Percentiles rank a stretch among this genome's conserved stretches.
Conservation (phyloP, 2,329 filamentous ascomycete genomes). For the Penicillium corylophilum region DNA sequence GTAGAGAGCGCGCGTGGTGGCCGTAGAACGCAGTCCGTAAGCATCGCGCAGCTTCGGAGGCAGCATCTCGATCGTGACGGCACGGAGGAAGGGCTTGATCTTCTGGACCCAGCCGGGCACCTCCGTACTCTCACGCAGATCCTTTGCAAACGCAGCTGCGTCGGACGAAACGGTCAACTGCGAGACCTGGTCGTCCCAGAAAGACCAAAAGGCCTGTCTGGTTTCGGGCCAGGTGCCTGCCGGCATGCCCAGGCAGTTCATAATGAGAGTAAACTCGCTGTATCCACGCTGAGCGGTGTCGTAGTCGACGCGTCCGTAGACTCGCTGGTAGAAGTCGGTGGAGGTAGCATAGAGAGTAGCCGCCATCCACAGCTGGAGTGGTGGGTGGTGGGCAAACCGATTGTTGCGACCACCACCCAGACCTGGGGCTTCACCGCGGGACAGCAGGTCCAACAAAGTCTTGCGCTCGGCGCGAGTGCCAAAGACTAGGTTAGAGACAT, state of each 20-base stretch:
- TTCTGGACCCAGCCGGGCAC: conserved; percentile 32
- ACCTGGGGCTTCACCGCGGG: conserved; percentile 23
- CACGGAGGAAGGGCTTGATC: conserved; percentile 33
- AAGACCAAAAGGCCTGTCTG: conserved; percentile 36
- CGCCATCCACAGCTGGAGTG: conserved; percentile 33
- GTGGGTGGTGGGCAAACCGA: conserved; percentile 21
- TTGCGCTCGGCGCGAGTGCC: conserved; percentile 32
- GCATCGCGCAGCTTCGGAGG: conserved; percentile 34
- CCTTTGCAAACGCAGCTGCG: conserved; percentile 31
- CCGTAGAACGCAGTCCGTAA: conserved; percentile 34
- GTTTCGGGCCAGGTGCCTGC: conserved; percentile 31
- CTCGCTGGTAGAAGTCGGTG: conserved; percentile 39
- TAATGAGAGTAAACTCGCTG: conserved; percentile 30
- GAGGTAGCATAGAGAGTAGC: conserved; percentile 38
- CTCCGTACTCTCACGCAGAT: conserved; percentile 25
- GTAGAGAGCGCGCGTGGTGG: conserved; percentile 28
- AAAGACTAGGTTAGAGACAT: conserved; percentile 37
- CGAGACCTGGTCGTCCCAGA: conserved; percentile 35
- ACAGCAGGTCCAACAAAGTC: conserved; percentile 27
- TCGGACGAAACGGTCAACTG: conserved; percentile 29
- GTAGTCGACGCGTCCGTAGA: conserved; percentile 34
- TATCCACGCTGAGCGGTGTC: conserved; percentile 33
- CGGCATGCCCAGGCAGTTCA: conserved; percentile 28
- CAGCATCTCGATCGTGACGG: conserved; percentile 35
- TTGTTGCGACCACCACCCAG: conserved; percentile 22